Evolutionary conservation across 768 basidiomycete genomes (phyloP), one percentile per base, ranked within the genome.

Genomic region (Trametes villosa): DNA sequence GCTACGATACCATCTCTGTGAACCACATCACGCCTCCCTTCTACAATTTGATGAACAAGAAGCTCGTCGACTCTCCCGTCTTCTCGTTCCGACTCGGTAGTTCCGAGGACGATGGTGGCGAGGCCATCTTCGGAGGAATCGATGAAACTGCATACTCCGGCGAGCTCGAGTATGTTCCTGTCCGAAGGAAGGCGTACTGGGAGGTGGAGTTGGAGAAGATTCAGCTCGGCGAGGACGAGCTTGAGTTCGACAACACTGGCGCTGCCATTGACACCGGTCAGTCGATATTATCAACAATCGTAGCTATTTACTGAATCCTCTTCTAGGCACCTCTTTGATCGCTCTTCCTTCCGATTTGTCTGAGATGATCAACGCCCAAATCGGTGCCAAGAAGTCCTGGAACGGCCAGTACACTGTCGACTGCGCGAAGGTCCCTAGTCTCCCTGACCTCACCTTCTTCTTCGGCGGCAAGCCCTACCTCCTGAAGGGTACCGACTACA

Each of bases 131-230:
- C 64, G 96, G 96, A 66, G 96, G 95, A 42, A 83, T 98, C 62
- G 95, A 99, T 73, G 53, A 74, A 12, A 66, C 66, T 26, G 89
- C 92, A 33, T 98, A 91, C 78, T 83, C 74, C 5, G 97, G 97
- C 73, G 79, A 87, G 70, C 82, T 99, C 60, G 69, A 74, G 24
- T 98, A 98, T 68, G 94, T 90, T 30, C 96, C 97, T 51, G 81
- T 99, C 53, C 88, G 96, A 68, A 86, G 94, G 68, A 94, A 92
- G 82, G 97, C 94, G 5, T 98, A 97, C 77, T 97, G 96, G 96
- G 96, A 98, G 76, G 94, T 98, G 46, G 94, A 97, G 73, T 88
- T 99, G 27, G 82, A 92, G 77, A 87, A 88, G 73, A 81, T 99
- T 62, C 68, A 77, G 4, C 96, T 99, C 57, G 97, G 96, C 48